Evolutionary conservation across 2,329 filamentous ascomycete species (phyloP), one percentile per base, ranked within the genome.

Genomic region (Neofusicoccum umdonicola): DNA sequence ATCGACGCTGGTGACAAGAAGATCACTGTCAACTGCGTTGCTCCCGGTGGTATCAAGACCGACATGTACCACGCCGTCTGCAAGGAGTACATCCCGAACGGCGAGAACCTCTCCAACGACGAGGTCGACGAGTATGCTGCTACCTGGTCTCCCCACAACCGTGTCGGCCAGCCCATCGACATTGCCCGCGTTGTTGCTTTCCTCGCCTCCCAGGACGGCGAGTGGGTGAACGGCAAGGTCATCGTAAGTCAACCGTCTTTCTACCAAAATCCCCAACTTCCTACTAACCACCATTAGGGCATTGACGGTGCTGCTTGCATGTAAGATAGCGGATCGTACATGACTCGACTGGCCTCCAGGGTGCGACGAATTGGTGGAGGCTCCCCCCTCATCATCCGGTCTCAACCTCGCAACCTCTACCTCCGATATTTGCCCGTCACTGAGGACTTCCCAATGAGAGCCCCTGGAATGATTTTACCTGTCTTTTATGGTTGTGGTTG

Each of bases 91-190:
- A 87, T 88, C 68, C 85, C 85, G 45, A 77, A 78, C 64, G 85
- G 85, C 48, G 83, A 83, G 41, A 83, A 82, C 69, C 78, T 87
- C 69, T 80, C 71, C 71, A 80, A 87, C 71, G 84, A 87, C 67
- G 79, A 85, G 73, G 84, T 87, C 64, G 85, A 87, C 67, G 84
- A 86, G 83, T 88, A 84, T 73, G 87, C 87, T 50, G 81, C 83
- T 67, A 86, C 83, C 66, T 88, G 87, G 86, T 88, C 85, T 17
- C 87, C 87, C 42, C 80, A 87, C 69, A 82, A 84, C 78, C 85
- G 87, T 72, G 87, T 89, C 66, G 87, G 87, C 69, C 85, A 89
- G 68, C 87, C 87, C 65, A 85, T 88, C 72, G 88, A 90, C 73
- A 86, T 90, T 74, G 88, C 87, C 67, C 84, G 87, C 67, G 86